These are phyloP conservation scores for Pichia insulana DNA, from an alignment of 805 yeast genomes.

Conservation along the genomic window DNA sequence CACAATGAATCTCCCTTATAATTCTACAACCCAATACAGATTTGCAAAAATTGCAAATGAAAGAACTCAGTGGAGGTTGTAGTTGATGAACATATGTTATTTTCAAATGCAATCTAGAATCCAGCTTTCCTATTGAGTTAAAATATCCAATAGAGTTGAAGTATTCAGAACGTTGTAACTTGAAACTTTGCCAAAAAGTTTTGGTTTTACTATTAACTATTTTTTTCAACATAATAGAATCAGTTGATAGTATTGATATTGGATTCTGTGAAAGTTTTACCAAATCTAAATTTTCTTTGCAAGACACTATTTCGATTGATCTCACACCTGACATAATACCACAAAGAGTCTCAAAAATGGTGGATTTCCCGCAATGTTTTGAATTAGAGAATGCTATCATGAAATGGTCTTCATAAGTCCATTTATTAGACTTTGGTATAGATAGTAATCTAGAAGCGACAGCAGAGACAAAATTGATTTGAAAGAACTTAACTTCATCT, in stretches of 20 bases:
- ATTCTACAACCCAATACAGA: constrained; percentile 42
- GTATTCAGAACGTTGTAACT: constrained; percentile 30
- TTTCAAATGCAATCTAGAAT: constrained; percentile 26
- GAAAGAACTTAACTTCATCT: constrained; percentile 23
- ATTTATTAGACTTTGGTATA: constrained; percentile 20
- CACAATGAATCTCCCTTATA: constrained; percentile 39
- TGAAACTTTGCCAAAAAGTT: constrained; percentile 20
- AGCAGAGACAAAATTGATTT: constrained; percentile 29
- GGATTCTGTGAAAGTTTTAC: constrained; percentile 6
- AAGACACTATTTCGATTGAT: constrained; percentile 18
- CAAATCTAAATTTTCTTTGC: constrained; percentile 6
- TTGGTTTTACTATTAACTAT: constrained; percentile 16
- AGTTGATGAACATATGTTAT: constrained; percentile 31
- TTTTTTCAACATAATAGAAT: constrained; percentile 19
- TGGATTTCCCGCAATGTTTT: constrained; percentile 12
- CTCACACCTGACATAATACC: constrained; percentile 30
- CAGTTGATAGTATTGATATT: constrained; percentile 28
- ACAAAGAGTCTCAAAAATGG: constrained; percentile 32
- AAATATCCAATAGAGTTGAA: constrained; percentile 45
- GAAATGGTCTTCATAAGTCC: constrained; percentile 22
- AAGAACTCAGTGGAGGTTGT: constrained; percentile 12
- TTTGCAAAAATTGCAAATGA: constrained; percentile 31
- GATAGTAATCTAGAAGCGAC: constrained; percentile 29
- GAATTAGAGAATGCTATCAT: constrained; percentile 15
- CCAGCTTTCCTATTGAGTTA: constrained; percentile 25